phyloP scores from a whole-genome alignment of 805 yeast species.

The Candida tibetensis region DNA sequence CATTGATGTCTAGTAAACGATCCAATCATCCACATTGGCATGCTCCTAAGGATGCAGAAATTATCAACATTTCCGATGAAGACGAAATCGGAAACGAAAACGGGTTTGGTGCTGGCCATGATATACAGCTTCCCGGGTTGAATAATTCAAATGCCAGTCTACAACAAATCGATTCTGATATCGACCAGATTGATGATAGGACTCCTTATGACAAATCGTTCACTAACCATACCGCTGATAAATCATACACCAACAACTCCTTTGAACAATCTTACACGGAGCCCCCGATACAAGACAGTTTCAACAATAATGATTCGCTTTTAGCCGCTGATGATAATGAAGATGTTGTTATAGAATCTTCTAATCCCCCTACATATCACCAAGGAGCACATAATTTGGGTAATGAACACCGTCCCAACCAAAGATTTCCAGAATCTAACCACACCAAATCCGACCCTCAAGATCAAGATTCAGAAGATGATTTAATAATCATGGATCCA shows the following conservation, averaged over 20 bases:
- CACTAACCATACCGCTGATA: neutral
- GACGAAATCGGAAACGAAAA: neutral
- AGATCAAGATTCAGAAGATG: constrained; percentile 10
- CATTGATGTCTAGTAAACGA: neutral
- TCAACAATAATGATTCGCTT: neutral
- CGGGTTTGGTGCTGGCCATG: neutral
- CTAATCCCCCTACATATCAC: neutral
- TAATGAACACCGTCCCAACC: neutral
- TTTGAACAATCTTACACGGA: neutral
- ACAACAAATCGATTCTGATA: no score
- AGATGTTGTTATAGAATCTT: no score
- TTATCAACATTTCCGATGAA: constrained; percentile 7
- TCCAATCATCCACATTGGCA: neutral
- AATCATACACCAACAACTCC: neutral
- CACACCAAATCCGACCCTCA: neutral
- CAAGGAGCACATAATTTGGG: neutral
- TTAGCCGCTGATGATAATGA: neutral
- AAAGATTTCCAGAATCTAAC: neutral
- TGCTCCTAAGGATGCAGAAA: constrained; percentile 1
- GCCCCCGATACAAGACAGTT: neutral
- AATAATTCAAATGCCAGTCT: neutral
- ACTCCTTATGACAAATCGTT: neutral
- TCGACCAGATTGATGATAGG: no score
- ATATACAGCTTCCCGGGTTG: neutral
- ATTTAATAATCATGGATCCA: constrained; percentile 10